These are phyloP conservation scores for Leucocoprinus leucothites DNA, from an alignment of 768 basidiomycete genomes.

Conservation along the genomic window DNA sequence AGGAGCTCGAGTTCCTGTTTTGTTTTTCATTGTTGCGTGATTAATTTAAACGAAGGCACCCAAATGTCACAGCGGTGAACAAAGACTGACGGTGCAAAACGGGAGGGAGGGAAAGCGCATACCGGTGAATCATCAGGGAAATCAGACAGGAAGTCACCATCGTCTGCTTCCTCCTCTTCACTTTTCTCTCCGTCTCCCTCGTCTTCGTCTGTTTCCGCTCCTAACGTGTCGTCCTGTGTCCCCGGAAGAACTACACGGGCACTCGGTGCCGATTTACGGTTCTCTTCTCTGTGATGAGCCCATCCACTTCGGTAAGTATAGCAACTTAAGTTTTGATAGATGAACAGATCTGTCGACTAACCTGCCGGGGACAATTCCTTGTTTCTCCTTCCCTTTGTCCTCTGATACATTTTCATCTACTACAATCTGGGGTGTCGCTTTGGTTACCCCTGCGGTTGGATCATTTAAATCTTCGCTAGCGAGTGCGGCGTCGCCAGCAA, in stretches of 20 bases:
- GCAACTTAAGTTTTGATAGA: not conserved
- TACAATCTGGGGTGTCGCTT: not conserved
- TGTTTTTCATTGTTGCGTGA: not conserved
- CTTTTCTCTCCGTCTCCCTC: constrained; percentile 41
- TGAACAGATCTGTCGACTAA: not conserved
- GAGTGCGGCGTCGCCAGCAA: not conserved
- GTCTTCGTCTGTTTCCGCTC: constrained; percentile 45
- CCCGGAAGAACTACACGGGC: constrained; percentile 51
- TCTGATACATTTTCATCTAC: not conserved
- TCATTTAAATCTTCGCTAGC: not conserved
- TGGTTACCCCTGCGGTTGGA: not conserved
- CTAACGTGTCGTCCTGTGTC: constrained; percentile 24
- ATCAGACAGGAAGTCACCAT: constrained; percentile 69
- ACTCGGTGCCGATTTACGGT: constrained; percentile 11
- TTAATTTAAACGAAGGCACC: not conserved
- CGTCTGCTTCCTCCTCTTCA: constrained; percentile 40
- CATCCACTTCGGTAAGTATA: not conserved
- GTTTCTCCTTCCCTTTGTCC: not conserved
- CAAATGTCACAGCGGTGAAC: constrained; percentile 12
- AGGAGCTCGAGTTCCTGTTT: constrained; percentile 82
- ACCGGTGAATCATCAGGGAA: constrained; percentile 81
- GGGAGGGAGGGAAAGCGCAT: not conserved
- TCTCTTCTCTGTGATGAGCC: not conserved
- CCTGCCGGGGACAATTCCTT: not conserved
- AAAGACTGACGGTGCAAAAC: not conserved